Base-by-base conservation (phyloP, 2,329 filamentous ascomycete species). In the Hymenoscyphus infarciens region DNA sequence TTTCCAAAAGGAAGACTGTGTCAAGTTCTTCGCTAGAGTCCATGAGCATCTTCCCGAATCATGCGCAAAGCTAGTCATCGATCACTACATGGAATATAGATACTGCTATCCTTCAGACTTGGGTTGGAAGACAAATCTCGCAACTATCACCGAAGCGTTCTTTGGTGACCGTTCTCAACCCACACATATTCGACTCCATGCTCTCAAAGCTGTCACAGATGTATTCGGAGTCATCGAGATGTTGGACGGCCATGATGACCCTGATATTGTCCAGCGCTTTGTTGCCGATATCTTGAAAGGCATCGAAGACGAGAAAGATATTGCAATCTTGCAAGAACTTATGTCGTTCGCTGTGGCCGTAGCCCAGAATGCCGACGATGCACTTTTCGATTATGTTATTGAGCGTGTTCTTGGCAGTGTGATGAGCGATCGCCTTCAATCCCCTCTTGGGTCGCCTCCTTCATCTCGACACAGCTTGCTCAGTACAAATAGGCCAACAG, bases 81-180 rank as follows among this genome's bases (percentile, higher is more conserved):
- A 85, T 54, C 86, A 90, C 71, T 89, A 88, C 66, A 82, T 83
- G 61, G 84, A 90, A 60, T 88, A 89, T 66, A 81, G 87, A 55
- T 87, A 85, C 69, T 89, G 90, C 69, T 88, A 87, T 54, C 89
- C 89, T 2, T 90, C 89, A 0, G 87, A 91, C 68, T 75, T 81
- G 56, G 79, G 84, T 39, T 92, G 89, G 89, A 81, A 88, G 65
- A 76, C 81, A 2, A 89, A 90, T 59, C 78, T 89, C 60, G 77
- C 78, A 16, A 76, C 84, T 29, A 80, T 92, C 1, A 73, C 91
- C 16, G 78, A 83, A 22, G 81, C 82, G 0, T 88, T 92, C 70
- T 86, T 90, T 68, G 81, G 82, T 52, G 84, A 90, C 69, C 80
- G 79, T 35, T 77, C 75, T 11, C 83, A 88, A 53, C 86, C 86